A percentile compares a stretch with the other conserved stretches of the same genome.
Evolutionary conservation across 306 rosid species (phyloP).

Genomic region (Sicyos baderoa): DNA sequence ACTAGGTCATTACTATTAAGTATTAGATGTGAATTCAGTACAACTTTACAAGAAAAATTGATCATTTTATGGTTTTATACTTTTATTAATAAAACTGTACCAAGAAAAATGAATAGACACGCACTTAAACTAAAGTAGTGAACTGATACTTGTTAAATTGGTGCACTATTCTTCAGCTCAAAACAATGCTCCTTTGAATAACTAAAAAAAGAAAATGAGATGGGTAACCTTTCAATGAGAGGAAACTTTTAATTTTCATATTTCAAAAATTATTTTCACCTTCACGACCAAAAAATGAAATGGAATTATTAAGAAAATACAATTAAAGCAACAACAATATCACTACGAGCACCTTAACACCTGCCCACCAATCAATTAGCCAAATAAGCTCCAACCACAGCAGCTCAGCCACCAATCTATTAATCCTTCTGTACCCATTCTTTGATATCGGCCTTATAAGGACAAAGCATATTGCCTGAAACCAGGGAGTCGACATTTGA

Average conservation of each 20-base stretch:
- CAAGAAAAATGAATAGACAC: not conserved
- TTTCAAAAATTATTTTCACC: not conserved
- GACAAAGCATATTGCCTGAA: conserved; percentile 21
- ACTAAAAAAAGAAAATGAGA: not conserved
- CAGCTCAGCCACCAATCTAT: conserved; percentile 20
- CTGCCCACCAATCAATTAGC: conserved; percentile 26
- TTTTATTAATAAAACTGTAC: not conserved
- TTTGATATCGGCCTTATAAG: conserved; percentile 20
- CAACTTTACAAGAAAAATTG: not conserved
- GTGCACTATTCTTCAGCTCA: not conserved
- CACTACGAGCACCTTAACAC: conserved; percentile 16
- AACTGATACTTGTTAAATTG: not conserved
- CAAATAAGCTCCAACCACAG: conserved; percentile 25
- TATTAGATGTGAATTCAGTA: not conserved
- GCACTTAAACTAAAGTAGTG: not conserved
- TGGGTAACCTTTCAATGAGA: not conserved
- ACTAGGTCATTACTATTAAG: too few relatives aligned
- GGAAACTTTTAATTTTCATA: not conserved
- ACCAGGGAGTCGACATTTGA: not conserved
- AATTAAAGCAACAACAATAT: not conserved
- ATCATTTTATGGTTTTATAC: not conserved
- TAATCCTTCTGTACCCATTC: conserved; percentile 19
- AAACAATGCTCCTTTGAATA: not conserved
- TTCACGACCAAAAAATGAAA: not conserved
- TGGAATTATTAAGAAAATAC: not conserved